Percentiles rank a stretch among this genome's conserved stretches.
These are phyloP conservation scores for Pseudonitzschia delicatissima DNA, from an alignment of 108 stramenopile genomes.

Conservation along the genomic window DNA sequence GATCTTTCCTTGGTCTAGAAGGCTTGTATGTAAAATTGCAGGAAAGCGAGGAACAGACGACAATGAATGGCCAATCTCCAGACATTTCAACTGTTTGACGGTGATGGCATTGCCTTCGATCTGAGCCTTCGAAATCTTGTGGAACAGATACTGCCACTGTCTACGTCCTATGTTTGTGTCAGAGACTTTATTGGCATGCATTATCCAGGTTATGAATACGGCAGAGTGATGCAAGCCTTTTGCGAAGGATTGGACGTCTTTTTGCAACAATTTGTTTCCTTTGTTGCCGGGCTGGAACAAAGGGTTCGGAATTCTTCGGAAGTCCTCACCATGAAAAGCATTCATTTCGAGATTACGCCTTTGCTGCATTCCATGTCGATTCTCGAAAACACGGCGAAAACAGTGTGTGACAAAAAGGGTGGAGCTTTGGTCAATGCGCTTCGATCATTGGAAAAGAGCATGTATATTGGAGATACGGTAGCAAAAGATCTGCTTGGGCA, in stretches of 20 bases:
- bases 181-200: constrained; percentile 59
- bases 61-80: background rate
- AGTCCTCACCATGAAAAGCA: constrained; percentile 65
- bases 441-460: constrained; percentile 32
- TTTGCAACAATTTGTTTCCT: constrained; percentile 75
- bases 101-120: constrained; percentile 41
- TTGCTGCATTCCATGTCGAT: constrained; percentile 72
- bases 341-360: constrained; percentile 73
- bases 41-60: constrained; percentile 13
- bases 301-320: constrained; percentile 33
- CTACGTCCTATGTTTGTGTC: constrained; percentile 62
- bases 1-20: constrained; percentile 80
- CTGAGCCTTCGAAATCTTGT: constrained; percentile 49
- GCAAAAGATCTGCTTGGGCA: constrained; percentile 52
- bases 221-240: constrained; percentile 83
- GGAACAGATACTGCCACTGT: constrained; percentile 65
- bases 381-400: constrained; percentile 50
- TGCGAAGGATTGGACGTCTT: constrained; percentile 71
- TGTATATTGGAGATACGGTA: constrained; percentile 61
- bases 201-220: constrained; percentile 74
- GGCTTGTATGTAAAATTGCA: constrained; percentile 50
- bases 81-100: constrained; percentile 37
- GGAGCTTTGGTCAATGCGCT: constrained; percentile 79
- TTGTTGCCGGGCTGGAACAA: constrained; percentile 67
- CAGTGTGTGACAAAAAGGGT: constrained; percentile 57